A percentile compares a stretch with the other conserved stretches of the same genome.
Conservation (phyloP, 1,139 yeast genomes). For the Protomyces arabidopsidicola region DNA sequence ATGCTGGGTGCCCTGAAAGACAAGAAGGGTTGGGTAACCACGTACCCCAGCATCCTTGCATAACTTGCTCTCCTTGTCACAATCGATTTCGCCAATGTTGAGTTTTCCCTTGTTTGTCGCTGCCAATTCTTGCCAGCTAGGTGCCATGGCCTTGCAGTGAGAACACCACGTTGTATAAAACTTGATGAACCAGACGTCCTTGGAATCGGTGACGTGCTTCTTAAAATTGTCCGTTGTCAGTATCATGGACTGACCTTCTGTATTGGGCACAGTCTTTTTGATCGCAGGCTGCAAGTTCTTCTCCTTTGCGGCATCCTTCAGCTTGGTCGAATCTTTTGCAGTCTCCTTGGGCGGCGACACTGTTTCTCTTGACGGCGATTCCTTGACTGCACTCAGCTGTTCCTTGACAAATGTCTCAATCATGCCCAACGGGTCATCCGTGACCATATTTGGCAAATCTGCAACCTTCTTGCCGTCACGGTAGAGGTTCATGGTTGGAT, state of each 20-base stretch:
- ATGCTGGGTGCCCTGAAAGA: slow-evolving; percentile 38
- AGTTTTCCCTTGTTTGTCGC: slow-evolving; percentile 37
- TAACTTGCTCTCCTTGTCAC: slow-evolving; percentile 39
- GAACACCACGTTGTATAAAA: slow-evolving; percentile 44
- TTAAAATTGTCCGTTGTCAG: slow-evolving; percentile 33
- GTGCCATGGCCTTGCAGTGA: slow-evolving; percentile 41
- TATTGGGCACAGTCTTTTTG: slow-evolving; percentile 27
- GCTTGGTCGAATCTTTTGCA: not conserved
- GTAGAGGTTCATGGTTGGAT: slow-evolving; percentile 41
- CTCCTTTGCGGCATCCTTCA: not conserved
- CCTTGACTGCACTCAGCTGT: not conserved
- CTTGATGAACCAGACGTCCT: slow-evolving; percentile 44
- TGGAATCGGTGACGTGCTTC: slow-evolving; percentile 33
- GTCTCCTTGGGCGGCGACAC: not conserved
- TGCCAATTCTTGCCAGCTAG: slow-evolving; percentile 43
- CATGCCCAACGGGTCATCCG: slow-evolving; percentile 25
- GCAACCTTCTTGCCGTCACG: slow-evolving; percentile 39
- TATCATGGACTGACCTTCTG: slow-evolving; percentile 33
- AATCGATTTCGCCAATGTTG: slow-evolving; percentile 45
- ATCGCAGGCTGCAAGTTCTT: not conserved
- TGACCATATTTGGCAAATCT: slow-evolving; percentile 30
- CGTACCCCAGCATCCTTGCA: slow-evolving; percentile 40
- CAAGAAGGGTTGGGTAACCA: slow-evolving; percentile 39
- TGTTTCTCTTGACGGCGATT: not conserved
- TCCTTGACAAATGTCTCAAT: not conserved